A percentile compares a stretch with the other conserved stretches of the same genome.
These are phyloP conservation scores for Fraxinus baroniana DNA, from an alignment of 305 asterid species.

Conservation along the genomic window DNA sequence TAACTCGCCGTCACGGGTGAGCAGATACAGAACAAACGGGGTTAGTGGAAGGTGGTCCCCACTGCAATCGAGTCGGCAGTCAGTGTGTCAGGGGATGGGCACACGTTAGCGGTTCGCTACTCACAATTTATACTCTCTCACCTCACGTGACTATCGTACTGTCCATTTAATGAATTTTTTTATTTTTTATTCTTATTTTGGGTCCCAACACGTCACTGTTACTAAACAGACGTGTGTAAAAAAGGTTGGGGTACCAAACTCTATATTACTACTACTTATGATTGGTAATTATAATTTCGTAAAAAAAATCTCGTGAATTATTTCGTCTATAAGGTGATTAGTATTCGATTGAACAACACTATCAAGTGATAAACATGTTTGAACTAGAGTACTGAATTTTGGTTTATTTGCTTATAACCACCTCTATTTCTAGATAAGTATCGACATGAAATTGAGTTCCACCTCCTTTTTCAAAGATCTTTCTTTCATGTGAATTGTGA, in stretches of 20 bases:
- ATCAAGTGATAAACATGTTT: too few species aligned
- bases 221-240: not conserved
- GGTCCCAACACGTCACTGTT: conserved; percentile 21
- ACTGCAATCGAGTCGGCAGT: conserved; percentile 52
- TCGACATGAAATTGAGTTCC: too few species aligned
- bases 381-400: not conserved
- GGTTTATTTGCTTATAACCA: not conserved
- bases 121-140: conserved; percentile 24
- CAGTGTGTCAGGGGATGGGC: conserved; percentile 57
- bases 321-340: not conserved
- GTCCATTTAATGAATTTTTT: not conserved
- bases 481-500: too few species aligned
- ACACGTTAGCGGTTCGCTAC: conserved; percentile 50
- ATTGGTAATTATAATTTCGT: not conserved
- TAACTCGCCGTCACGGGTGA: conserved; percentile 19
- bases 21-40: not conserved
- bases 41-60: conserved; percentile 37
- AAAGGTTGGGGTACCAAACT: not conserved
- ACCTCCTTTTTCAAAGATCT: too few species aligned
- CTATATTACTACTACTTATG: not conserved
- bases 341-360: not conserved
- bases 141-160: conserved; percentile 44
- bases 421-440: too few species aligned
- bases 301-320: not conserved
- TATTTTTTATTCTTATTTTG: not conserved